phyloP scores from a whole-genome alignment of 345 rosid species.

The Raphanus sativus region DNA sequence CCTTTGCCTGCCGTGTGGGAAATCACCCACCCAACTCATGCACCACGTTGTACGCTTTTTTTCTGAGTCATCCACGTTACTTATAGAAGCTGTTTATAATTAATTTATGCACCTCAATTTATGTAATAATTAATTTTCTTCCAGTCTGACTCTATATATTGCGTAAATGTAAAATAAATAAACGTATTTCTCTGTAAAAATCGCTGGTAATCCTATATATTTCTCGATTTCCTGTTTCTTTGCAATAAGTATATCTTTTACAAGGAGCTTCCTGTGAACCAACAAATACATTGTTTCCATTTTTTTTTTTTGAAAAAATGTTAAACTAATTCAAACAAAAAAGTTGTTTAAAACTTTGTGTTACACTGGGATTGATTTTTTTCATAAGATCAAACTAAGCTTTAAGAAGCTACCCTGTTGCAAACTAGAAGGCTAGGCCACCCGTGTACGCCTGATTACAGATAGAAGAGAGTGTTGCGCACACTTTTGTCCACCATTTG shows the following conservation, averaged over 20 bases:
- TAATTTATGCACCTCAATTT: neutral
- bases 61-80: constrained; percentile 3
- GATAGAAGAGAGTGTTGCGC: too few relatives aligned
- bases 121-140: neutral
- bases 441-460: too few relatives aligned
- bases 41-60: constrained; percentile 16
- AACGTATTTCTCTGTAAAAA: neutral
- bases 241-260: neutral
- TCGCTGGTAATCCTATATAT: neutral
- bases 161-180: neutral
- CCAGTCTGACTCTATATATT: neutral
- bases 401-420: too few relatives aligned
- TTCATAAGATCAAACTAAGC: too few relatives aligned
- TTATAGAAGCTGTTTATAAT: neutral
- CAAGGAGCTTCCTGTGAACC: neutral
- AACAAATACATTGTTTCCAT: neutral
- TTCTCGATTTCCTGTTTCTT: constrained; percentile 8
- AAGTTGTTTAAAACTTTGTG: too few relatives aligned
- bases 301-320: too few relatives aligned
- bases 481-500: too few relatives aligned
- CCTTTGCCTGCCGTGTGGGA: constrained; percentile 37
- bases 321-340: too few relatives aligned
- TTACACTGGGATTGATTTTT: too few relatives aligned
- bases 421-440: too few relatives aligned
- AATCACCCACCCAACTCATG: constrained; percentile 11